Conservation (phyloP, 106 monocot genomes). For the Vanilla planifolia region DNA sequence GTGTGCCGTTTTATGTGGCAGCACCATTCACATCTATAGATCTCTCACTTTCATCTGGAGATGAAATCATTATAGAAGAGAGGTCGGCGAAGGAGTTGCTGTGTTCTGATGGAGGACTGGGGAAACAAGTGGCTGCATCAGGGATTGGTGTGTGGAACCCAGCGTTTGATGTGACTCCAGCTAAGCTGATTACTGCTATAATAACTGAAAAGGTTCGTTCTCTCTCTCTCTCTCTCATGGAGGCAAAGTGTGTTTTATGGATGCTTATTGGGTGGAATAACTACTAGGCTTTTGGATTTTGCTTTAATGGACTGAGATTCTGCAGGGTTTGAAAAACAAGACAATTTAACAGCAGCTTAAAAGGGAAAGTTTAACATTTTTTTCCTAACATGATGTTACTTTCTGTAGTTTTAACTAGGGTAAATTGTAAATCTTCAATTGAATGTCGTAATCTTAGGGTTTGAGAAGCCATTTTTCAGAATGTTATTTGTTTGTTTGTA, state of each 20-base stretch:
- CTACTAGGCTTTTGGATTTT: not conserved
- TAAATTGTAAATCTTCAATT: too few relatives aligned
- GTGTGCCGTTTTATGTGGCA: conserved; percentile 82
- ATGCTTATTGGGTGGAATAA: not conserved
- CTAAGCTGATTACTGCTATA: conserved; percentile 77
- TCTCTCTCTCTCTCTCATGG: not conserved
- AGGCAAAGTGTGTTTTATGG: not conserved
- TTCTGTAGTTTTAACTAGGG: too few relatives aligned
- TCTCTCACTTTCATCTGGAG: conserved; percentile 62
- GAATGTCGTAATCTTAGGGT: too few relatives aligned
- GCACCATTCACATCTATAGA: conserved; percentile 92
- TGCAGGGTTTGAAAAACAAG: too few relatives aligned
- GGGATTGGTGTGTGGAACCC: conserved; percentile 97
- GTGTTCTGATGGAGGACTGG: conserved; percentile 80
- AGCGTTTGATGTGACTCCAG: conserved; percentile 96
- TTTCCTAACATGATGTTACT: too few relatives aligned
- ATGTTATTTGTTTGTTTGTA: too few relatives aligned
- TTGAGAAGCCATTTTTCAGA: too few relatives aligned
- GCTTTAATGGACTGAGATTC: too few relatives aligned
- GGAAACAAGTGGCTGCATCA: conserved; percentile 83
- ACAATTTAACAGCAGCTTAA: too few relatives aligned
- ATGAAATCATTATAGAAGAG: conserved; percentile 83
- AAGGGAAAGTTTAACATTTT: too few relatives aligned
- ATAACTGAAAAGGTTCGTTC: conserved; percentile 85
- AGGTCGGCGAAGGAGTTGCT: conserved; percentile 82